Evolutionary conservation across 345 rosid species (phyloP).

Genomic region (Populus nigra): DNA sequence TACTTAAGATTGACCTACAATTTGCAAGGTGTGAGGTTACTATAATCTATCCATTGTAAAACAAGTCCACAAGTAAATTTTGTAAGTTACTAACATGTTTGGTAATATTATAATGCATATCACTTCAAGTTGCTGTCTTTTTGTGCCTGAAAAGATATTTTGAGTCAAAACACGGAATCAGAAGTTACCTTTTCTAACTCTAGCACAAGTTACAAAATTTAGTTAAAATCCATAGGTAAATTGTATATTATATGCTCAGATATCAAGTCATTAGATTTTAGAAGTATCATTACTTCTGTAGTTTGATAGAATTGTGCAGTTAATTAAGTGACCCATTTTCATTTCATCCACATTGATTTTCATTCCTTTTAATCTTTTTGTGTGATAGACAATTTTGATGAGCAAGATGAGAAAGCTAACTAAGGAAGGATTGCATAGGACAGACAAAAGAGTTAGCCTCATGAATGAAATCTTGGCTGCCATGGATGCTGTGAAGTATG

Average conservation of each 20-base stretch:
- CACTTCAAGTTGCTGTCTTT: background rate
- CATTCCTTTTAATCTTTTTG: background rate
- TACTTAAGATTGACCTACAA: too few species aligned
- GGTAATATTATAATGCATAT: background rate
- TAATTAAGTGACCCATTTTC: background rate
- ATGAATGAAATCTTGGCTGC: constrained; percentile 36
- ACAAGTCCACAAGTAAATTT: background rate
- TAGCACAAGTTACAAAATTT: background rate
- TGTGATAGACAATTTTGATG: constrained; percentile 26
- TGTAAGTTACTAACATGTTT: background rate
- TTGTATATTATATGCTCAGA: background rate
- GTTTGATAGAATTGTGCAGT: background rate
- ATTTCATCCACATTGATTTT: background rate
- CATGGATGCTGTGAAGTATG: constrained; percentile 38
- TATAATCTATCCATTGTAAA: too few species aligned
- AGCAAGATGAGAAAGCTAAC: constrained; percentile 33
- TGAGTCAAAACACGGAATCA: background rate
- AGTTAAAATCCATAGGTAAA: background rate
- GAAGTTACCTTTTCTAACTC: background rate
- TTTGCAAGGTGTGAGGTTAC: too few species aligned
- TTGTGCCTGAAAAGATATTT: background rate
- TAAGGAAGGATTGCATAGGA: constrained; percentile 35
- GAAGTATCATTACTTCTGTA: background rate
- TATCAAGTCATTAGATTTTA: background rate
- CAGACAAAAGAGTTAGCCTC: constrained; percentile 38